These are phyloP conservation scores for Amanita rimosa DNA, from an alignment of 768 basidiomycete genomes.

Conservation along the genomic window DNA sequence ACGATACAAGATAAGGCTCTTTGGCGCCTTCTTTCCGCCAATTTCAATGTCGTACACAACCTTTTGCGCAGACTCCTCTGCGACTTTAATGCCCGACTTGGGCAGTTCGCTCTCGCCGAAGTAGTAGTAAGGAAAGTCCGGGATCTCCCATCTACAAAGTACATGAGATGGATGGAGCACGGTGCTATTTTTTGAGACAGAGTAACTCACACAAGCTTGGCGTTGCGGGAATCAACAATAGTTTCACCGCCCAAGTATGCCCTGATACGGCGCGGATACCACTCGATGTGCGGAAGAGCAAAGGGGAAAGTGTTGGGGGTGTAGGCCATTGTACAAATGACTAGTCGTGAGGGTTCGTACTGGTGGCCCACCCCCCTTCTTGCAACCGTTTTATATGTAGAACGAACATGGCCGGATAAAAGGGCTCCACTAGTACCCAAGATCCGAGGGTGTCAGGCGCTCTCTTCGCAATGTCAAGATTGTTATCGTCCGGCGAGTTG, in stretches of 20 bases:
- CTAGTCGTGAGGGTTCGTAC: too few relatives aligned
- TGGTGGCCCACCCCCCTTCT: too few relatives aligned
- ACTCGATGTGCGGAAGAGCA: constrained; percentile 35
- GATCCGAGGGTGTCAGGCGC: too few relatives aligned
- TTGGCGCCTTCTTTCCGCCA: constrained; percentile 23
- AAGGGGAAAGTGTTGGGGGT: constrained; percentile 16
- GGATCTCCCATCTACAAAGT: constrained; percentile 37
- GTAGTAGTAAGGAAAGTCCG: constrained; percentile 43
- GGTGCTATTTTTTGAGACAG: background rate
- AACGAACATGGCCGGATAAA: too few relatives aligned
- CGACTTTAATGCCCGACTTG: constrained; percentile 25
- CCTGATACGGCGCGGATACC: constrained; percentile 37
- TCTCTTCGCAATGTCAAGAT: too few relatives aligned
- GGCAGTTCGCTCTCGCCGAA: constrained; percentile 37
- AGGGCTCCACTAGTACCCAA: too few relatives aligned
- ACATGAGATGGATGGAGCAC: background rate
- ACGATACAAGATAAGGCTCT: constrained; percentile 22
- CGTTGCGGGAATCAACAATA: constrained; percentile 42
- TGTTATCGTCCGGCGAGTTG: too few relatives aligned
- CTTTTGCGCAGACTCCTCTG: constrained; percentile 15
- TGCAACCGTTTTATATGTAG: too few relatives aligned
- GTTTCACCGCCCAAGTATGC: constrained; percentile 39
- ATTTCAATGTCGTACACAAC: constrained; percentile 37
- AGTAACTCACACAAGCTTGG: constrained; percentile 45
- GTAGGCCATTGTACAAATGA: too few relatives aligned